Percentiles rank a stretch among this genome's conserved stretches.
Conservation (phyloP, 176 grass and related monocot species). For the Coix lacrymajobi region DNA sequence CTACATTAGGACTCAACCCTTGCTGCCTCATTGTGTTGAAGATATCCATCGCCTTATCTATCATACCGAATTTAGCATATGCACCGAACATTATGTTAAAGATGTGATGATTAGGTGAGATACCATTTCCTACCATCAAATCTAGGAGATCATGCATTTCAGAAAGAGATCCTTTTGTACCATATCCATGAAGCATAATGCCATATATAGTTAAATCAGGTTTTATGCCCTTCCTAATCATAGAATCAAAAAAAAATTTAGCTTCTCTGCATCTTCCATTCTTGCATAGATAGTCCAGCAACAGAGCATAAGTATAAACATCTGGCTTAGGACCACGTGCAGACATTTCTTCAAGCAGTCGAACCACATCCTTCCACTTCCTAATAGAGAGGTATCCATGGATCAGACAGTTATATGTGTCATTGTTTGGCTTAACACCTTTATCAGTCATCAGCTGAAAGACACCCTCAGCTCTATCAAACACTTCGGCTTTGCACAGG, state of each 20-base stretch:
- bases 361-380: background rate
- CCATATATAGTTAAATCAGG: background rate
- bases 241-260: background rate
- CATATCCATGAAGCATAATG: background rate
- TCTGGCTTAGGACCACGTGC: background rate
- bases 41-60: background rate
- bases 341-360: constrained; percentile 5
- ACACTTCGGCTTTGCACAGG: background rate
- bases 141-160: background rate
- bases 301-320: background rate
- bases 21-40: background rate
- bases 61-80: background rate
- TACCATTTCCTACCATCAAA: background rate
- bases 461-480: background rate
- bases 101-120: background rate
- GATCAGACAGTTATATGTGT: background rate
- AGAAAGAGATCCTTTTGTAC: background rate
- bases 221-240: background rate
- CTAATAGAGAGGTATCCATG: background rate
- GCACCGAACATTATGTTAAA: background rate
- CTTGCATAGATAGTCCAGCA: constrained; percentile 10
- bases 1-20: background rate
- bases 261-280: background rate
- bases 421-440: background rate
- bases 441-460: constrained; percentile 7